A percentile compares a stretch with the other conserved stretches of the same genome.
These are phyloP conservation scores for Paramecium pentaurelia DNA, from an alignment of 73 alveolate genomes.

Conservation along the genomic window DNA sequence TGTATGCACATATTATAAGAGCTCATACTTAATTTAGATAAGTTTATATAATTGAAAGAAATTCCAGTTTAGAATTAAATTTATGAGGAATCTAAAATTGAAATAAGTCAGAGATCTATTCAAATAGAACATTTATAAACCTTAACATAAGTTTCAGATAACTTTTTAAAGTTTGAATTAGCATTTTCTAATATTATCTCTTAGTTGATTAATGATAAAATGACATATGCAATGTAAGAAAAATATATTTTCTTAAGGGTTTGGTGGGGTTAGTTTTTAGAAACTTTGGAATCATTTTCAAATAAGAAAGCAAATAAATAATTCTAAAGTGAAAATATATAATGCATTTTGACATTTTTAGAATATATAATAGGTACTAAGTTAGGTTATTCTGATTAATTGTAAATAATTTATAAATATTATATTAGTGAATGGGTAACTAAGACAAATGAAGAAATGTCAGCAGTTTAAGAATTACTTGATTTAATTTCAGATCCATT, in stretches of 20 bases:
- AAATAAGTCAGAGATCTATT: background rate
- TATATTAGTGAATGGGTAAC: slow-evolving; percentile 1
- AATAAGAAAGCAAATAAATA: background rate
- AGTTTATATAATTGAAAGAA: background rate
- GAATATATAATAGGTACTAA: slow-evolving; percentile 19
- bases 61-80: background rate
- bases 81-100: background rate
- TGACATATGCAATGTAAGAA: slow-evolving; percentile 23
- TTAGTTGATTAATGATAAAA: background rate
- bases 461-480: background rate
- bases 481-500: background rate
- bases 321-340: background rate
- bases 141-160: slow-evolving; percentile 2
- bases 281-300: slow-evolving; percentile 1
- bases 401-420: background rate
- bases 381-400: background rate
- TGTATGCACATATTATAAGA: background rate
- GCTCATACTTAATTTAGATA: background rate
- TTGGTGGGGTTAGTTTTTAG: background rate
- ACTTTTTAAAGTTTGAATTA: slow-evolving; percentile 18
- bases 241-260: background rate
- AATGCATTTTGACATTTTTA: slow-evolving; percentile 21
- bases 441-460: background rate
- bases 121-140: background rate
- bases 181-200: background rate